Percentiles rank a stretch among this genome's conserved stretches.
phyloP scores from a whole-genome alignment of 305 asterid species.

The Solanum hybrid region DNA sequence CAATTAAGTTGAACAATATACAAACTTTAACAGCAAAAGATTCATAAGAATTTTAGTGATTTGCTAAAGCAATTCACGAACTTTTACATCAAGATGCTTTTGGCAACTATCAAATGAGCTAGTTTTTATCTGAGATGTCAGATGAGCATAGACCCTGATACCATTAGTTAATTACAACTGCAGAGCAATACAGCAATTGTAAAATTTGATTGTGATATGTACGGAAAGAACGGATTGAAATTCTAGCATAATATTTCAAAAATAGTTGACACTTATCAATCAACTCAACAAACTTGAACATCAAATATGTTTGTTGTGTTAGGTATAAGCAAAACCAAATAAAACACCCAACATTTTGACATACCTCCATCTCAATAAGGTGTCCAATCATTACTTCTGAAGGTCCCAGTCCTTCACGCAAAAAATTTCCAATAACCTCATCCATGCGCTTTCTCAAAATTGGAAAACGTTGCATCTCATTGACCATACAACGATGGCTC shows the following conservation, averaged over 20 bases:
- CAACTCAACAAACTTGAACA: neutral
- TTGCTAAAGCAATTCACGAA: neutral
- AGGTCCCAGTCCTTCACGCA: slow-evolving; percentile 86
- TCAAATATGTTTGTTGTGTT: neutral
- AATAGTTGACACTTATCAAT: neutral
- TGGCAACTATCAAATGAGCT: neutral
- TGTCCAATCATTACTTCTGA: slow-evolving; percentile 90
- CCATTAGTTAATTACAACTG: neutral
- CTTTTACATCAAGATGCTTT: neutral
- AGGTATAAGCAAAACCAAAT: neutral
- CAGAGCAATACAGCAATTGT: neutral
- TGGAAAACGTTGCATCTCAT: slow-evolving; percentile 77
- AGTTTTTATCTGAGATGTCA: neutral
- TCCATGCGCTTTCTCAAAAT: slow-evolving; percentile 62
- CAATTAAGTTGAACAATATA: neutral
- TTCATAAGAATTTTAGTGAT: neutral
- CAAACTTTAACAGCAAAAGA: neutral
- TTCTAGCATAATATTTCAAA: neutral
- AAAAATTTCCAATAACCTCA: slow-evolving; percentile 56
- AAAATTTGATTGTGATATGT: neutral
- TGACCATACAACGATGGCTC: slow-evolving; percentile 70
- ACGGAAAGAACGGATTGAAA: neutral
- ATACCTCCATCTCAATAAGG: slow-evolving; percentile 95
- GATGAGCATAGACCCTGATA: neutral
- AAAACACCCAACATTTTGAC: neutral